Conservation (phyloP, 2,329 filamentous ascomycete species). For the Claviceps paspali region DNA sequence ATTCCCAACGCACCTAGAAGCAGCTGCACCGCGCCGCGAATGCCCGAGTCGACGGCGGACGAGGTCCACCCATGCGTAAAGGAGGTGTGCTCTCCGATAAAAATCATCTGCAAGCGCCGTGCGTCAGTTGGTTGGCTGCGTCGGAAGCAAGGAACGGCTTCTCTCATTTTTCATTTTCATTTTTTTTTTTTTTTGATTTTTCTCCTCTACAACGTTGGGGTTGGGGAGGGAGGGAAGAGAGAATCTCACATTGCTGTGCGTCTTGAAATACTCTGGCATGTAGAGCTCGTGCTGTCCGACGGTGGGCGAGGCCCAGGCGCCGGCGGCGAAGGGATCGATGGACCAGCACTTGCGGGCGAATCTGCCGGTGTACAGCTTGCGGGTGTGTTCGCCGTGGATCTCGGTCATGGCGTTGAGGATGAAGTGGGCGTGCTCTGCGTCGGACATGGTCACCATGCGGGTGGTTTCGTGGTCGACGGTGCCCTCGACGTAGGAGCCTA, state of each 20-base stretch:
- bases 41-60: slow-evolving; percentile 50
- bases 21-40: slow-evolving; percentile 49
- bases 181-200: slow-evolving; percentile 1
- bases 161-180: too few relatives aligned
- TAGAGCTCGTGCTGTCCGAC: slow-evolving; percentile 55
- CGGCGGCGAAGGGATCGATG: slow-evolving; percentile 43
- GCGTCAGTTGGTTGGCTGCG: too few relatives aligned
- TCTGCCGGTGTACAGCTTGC: slow-evolving; percentile 47
- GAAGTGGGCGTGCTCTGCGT: slow-evolving; percentile 46
- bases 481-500: slow-evolving; percentile 41
- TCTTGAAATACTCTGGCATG: slow-evolving; percentile 58
- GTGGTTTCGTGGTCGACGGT: slow-evolving; percentile 22
- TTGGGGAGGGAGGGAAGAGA: too few relatives aligned
- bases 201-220: too few relatives aligned
- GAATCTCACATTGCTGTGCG: slow-evolving; percentile 40
- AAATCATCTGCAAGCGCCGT: slow-evolving; percentile 38
- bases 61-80: slow-evolving; percentile 61
- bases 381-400: slow-evolving; percentile 46
- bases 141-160: too few relatives aligned
- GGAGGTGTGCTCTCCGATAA: slow-evolving; percentile 53
- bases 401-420: slow-evolving; percentile 51
- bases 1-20: slow-evolving; percentile 31
- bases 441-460: slow-evolving; percentile 25
- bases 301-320: slow-evolving; percentile 44
- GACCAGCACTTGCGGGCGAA: slow-evolving; percentile 53